phyloP scores from a whole-genome alignment of 106 monocot genomes.

The Posidonia australis region DNA sequence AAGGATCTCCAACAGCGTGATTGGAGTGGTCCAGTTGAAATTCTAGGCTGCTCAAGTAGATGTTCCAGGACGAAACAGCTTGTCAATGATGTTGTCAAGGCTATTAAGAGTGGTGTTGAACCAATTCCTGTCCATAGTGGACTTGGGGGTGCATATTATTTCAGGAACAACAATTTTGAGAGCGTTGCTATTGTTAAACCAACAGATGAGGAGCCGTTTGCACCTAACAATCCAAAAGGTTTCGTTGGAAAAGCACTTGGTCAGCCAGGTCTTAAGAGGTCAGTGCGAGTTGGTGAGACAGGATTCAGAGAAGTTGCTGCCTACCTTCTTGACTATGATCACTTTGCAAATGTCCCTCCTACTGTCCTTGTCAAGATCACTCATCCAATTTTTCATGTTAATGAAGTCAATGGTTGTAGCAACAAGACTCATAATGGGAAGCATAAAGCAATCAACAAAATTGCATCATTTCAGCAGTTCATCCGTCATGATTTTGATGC shows the following conservation, averaged over 20 bases:
- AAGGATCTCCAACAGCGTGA: constrained; percentile 44
- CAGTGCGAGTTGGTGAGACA: constrained; percentile 82
- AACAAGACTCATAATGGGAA: constrained; percentile 20
- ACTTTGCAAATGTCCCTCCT: constrained; percentile 88
- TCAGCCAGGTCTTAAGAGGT: constrained; percentile 67
- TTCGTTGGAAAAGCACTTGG: constrained; percentile 67
- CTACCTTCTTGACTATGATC: constrained; percentile 66
- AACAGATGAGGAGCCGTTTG: constrained; percentile 89
- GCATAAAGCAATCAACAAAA: constrained; percentile 37
- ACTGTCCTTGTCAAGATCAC: constrained; percentile 74
- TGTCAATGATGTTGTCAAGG: constrained; percentile 56
- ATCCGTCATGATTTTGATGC: constrained; percentile 87
- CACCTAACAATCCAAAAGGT: constrained; percentile 84
- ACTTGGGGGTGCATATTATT: constrained; percentile 91
- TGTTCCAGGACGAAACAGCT: constrained; percentile 47
- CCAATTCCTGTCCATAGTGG: constrained; percentile 65
- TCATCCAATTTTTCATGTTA: constrained; percentile 61
- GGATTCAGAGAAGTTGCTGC: constrained; percentile 91
- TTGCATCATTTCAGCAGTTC: constrained; percentile 84
- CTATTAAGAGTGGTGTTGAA: constrained; percentile 62
- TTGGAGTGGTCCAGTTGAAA: constrained; percentile 52
- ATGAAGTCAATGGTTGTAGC: constrained; percentile 23
- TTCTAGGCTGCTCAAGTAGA: constrained; percentile 48
- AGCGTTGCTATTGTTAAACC: constrained; percentile 79
- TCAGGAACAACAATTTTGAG: constrained; percentile 58